phyloP scores from a whole-genome alignment of 2,329 filamentous ascomycete species.

The Claviceps digitariae region DNA sequence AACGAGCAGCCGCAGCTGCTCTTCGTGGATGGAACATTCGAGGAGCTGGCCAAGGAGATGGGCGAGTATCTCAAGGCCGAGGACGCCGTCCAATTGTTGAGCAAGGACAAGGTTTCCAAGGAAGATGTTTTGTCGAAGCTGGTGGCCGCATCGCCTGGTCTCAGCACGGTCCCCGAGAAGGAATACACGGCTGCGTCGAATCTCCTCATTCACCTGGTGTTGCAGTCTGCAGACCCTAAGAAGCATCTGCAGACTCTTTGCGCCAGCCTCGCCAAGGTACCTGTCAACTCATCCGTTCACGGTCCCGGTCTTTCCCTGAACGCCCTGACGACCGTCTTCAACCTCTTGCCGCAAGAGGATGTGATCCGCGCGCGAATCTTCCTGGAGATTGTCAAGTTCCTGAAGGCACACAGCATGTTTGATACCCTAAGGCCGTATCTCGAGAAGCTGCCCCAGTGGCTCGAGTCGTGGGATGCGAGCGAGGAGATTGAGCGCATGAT shows the following conservation, averaged over 20 bases:
- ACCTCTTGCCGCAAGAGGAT: conserved; percentile 66
- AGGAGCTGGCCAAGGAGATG: conserved; percentile 88
- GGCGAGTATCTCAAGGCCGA: conserved; percentile 83
- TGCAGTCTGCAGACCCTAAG: conserved; percentile 72
- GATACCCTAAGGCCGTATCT: conserved; percentile 75
- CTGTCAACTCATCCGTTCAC: conserved; percentile 74
- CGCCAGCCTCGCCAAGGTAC: conserved; percentile 75
- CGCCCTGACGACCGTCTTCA: conserved; percentile 91
- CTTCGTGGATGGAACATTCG: conserved; percentile 83
- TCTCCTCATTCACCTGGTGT: conserved; percentile 83
- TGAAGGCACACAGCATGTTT: conserved; percentile 62
- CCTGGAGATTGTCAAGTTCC: conserved; percentile 72
- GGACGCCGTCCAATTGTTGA: conserved; percentile 61
- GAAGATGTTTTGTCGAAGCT: conserved; percentile 85
- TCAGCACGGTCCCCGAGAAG: conserved; percentile 86
- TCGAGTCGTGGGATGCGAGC: conserved; percentile 68
- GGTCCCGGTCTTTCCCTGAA: conserved; percentile 77
- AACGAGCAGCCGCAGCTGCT: conserved; percentile 45
- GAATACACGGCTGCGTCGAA: conserved; percentile 96
- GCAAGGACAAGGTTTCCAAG: conserved; percentile 52
- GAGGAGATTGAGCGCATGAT: conserved; percentile 75
- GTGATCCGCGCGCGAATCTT: conserved; percentile 83
- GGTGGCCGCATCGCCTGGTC: conserved; percentile 59
- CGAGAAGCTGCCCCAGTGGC: conserved; percentile 69
- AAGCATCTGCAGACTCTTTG: conserved; percentile 82